Percentiles rank a stretch among this genome's conserved stretches.
Conservation (phyloP, 2,329 filamentous ascomycete genomes). For the Fusarium kyushuense region DNA sequence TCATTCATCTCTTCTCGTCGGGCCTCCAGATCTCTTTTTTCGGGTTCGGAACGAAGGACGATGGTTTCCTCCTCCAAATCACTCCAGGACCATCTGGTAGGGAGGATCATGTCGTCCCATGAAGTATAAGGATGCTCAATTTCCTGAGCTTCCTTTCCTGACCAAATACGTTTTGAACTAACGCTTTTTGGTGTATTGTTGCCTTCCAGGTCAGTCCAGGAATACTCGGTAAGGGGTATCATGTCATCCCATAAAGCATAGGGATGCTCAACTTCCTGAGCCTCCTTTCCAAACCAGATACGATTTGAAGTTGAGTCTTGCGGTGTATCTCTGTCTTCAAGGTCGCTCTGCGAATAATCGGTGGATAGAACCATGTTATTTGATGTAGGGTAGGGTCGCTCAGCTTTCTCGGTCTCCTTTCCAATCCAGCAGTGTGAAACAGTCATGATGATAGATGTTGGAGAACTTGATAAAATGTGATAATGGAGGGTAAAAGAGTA, state of each 20-base stretch:
- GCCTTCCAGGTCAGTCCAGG: background rate
- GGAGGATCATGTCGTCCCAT: background rate
- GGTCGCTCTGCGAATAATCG: background rate
- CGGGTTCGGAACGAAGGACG: too few relatives aligned
- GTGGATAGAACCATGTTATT: background rate
- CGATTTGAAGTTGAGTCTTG: background rate
- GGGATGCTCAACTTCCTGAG: background rate
- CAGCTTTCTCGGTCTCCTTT: background rate
- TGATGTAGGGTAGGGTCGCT: background rate
- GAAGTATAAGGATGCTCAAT: background rate
- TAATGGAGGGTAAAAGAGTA: background rate
- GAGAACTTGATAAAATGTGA: background rate
- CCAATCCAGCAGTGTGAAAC: too few relatives aligned
- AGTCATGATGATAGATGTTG: background rate
- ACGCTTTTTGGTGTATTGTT: too few relatives aligned
- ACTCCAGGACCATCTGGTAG: background rate
- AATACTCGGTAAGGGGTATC: background rate
- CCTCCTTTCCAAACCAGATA: background rate
- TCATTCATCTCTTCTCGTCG: background rate
- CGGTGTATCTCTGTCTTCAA: background rate
- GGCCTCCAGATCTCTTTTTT: too few relatives aligned
- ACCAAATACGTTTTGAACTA: background rate
- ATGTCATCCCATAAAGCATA: background rate
- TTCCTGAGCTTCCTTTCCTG: background rate
- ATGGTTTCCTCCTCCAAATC: background rate